Evolutionary conservation across 2,329 filamentous ascomycete species (phyloP).

Genomic region (Fusarium verticillioides): DNA sequence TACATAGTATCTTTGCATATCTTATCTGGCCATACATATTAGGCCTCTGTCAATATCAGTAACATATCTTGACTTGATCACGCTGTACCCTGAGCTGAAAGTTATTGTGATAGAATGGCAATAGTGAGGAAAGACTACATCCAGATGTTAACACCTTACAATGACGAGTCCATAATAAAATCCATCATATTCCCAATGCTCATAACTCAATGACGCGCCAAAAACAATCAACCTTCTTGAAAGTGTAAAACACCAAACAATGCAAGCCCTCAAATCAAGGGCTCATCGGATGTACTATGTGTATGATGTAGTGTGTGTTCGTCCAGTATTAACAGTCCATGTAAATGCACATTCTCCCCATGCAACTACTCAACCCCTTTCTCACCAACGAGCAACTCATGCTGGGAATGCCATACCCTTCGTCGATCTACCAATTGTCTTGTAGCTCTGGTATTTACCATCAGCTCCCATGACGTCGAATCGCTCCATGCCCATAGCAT

Average conservation of each 20-base stretch:
- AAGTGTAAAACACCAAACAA: constrained; percentile 18
- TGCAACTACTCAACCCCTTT: neutral
- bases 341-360: constrained; percentile 8
- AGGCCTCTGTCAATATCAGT: constrained; percentile 28
- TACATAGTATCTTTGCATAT: constrained; percentile 28
- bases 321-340: constrained; percentile 28
- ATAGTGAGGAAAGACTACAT: neutral
- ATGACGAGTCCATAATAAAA: constrained; percentile 12
- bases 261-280: constrained; percentile 5
- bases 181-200: constrained; percentile 8
- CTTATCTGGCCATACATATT: neutral
- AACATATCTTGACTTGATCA: constrained; percentile 4
- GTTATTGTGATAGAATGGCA: neutral
- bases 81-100: neutral
- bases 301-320: constrained; percentile 32
- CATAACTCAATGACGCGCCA: neutral
- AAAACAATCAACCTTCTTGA: constrained; percentile 13
- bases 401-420: constrained; percentile 45
- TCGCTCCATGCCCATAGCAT: constrained; percentile 57
- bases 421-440: constrained; percentile 62
- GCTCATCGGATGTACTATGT: constrained; percentile 15
- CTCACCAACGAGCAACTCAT: constrained; percentile 15
- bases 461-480: constrained; percentile 66
- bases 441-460: constrained; percentile 62
- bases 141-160: constrained; percentile 16